Evolutionary conservation across 2,329 filamentous ascomycete species (phyloP), one percentile per base, ranked within the genome.

Genomic region (Cladophialophora psammophila): DNA sequence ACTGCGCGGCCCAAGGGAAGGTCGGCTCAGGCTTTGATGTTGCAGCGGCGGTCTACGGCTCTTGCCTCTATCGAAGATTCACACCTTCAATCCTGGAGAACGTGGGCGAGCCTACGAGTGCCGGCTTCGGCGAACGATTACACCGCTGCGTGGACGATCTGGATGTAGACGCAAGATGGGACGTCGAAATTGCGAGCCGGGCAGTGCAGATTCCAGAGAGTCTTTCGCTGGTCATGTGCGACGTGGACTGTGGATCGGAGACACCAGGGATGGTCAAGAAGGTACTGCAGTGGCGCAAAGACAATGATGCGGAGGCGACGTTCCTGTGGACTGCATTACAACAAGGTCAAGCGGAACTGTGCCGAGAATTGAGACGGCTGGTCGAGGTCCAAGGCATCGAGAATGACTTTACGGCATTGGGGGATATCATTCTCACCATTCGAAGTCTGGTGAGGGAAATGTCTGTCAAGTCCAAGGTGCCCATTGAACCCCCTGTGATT

Each of bases 1-100:
- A 99, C 81, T 97, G 94, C 76, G 93, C 94, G 1, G 95, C 95
- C 0, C 95, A 99, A 81, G 95, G 95, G 31, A 99, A 99, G 80
- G 90, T 99, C 18, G 95, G 95, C 58, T 95, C 91, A 0, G 95
- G 95, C 20, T 99, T 99, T 77, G 95, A 99, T 77, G 91, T 99
- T 60, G 95, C 94, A 0, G 90, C 91, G 32, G 95, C 95, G 18
- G 93, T 97, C 15, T 97, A 93, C 78, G 95, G 95, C 15, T 94
- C 92, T 15, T 97, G 93, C 77, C 83, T 91, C 10, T 99, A 99
- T 84, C 87, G 91, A 20, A 90, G 95, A n/a, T 99, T 99, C 82
- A 94, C 92, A 0, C 94, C 95, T 0, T 82, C 85, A 0, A 83
- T 97, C 12, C 84, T 99, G 1, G 82, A 85, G 60, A 79, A 78